Conservation (phyloP, 768 basidiomycete species). For the Collybiopsis luxurians region DNA sequence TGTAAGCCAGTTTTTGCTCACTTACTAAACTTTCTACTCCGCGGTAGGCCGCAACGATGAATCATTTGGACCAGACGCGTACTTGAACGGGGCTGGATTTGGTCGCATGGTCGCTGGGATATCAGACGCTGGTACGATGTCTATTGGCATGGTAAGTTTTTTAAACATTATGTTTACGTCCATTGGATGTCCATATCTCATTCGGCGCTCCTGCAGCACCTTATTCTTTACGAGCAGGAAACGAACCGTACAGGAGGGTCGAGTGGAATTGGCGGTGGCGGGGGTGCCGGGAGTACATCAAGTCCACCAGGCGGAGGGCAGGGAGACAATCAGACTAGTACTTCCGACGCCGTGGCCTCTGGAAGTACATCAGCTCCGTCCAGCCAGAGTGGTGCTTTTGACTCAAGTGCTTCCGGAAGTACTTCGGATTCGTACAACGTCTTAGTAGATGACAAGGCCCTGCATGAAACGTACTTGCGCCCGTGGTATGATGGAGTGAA, state of each 20-base stretch:
- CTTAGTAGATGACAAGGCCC: constrained; percentile 34
- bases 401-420: background rate
- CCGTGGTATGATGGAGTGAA: constrained; percentile 16
- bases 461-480: constrained; percentile 21
- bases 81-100: background rate
- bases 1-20: background rate
- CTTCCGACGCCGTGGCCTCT: no score
- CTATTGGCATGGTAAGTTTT: background rate
- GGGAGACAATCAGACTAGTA: no score
- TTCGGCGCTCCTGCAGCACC: background rate
- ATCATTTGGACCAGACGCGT: background rate
- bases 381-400: no score
- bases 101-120: background rate
- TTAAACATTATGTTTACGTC: no score
- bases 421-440: constrained; percentile 10
- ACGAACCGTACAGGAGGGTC: no score
- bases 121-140: background rate
- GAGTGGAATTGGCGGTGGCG: no score
- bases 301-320: no score
- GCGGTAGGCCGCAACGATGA: background rate
- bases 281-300: no score
- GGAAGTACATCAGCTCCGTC: no score
- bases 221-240: constrained; percentile 2
- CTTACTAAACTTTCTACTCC: no score
- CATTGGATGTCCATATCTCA: no score